Evolutionary conservation across 2,329 filamentous ascomycete genomes (phyloP), one percentile per base, ranked within the genome.

Genomic region (Paecilomyces fulvus): DNA sequence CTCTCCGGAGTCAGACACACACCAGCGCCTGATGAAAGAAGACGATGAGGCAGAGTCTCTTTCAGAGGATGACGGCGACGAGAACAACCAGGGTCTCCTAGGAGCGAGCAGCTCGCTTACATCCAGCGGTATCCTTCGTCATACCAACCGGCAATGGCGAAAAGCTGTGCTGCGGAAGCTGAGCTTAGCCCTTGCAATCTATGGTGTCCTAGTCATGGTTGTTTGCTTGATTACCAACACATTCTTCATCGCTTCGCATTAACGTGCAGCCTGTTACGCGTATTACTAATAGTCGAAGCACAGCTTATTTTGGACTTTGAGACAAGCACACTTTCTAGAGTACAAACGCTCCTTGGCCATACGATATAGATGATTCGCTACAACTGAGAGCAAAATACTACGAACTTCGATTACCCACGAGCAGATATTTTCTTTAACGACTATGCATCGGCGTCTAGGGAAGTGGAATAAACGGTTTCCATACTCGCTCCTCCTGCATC

Each of bases 201-300:
- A 99, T 68, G 94, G 94, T 20, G 63, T 90, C 8, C 75, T 88
- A 52, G 91, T 99, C 54, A 97, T 99, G 94, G 76, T 89, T 28
- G 86, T 92, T 51, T 97, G 92, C 69, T 75, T 99, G 64, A 77
- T 83, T 49, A 90, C 91, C 68, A 97, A 97, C 70, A 85, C 88
- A 12, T 88, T 96, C 65, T 91, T 94, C 64, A 79, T 83, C 53
- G 82, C 80, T 55, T 79, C 80, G 56, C 83, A 88, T 74, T 89
- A 73, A 33, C 52, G 31, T 28, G 14, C n/a, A 17, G n/a, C 14
- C 14, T 43, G 6, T 7, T 43, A 9, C 17, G n/a, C 33, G 14
- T 9, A 17, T n/a, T 43, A 3, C 17, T 9, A 17, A 43, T 7
- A 43, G 37, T 37, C 33, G 33, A 14, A 37, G 3, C 33, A 43